phyloP scores from a whole-genome alignment of 1,139 yeast genomes.

The Lodderomyces theae region DNA sequence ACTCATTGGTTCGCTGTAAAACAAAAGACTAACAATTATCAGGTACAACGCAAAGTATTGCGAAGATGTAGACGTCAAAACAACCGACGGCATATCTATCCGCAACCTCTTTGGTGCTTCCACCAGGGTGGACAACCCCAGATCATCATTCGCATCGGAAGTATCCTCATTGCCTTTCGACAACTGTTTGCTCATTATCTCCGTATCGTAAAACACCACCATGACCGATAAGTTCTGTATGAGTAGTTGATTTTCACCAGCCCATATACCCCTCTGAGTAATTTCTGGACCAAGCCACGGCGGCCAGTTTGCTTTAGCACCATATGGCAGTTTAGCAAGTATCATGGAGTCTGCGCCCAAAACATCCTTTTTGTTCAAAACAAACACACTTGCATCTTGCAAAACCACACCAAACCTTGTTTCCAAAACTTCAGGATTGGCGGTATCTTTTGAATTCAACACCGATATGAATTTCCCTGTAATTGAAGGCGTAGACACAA shows the following conservation, averaged over 20 bases:
- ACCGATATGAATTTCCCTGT: conserved; percentile 41
- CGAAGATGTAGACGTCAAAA: conserved; percentile 39
- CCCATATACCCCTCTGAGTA: conserved; percentile 36
- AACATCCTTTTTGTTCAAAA: conserved; percentile 27
- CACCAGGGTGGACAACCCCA: conserved; percentile 4
- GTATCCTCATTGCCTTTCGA: conserved; percentile 14
- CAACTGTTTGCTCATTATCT: conserved; percentile 25
- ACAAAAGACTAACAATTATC: conserved; percentile 33
- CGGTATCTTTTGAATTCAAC: conserved; percentile 22
- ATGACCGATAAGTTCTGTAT: conserved; percentile 39
- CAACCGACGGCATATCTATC: conserved; percentile 42
- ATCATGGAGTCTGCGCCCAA: conserved; percentile 15
- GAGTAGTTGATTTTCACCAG: conserved; percentile 35
- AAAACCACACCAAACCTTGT: conserved; percentile 38
- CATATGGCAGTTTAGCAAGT: conserved; percentile 29
- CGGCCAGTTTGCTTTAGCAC: conserved; percentile 42
- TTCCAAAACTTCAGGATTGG: conserved; percentile 31
- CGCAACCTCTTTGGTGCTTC: conserved; percentile 23
- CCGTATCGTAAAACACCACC: conserved; percentile 33
- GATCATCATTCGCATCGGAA: conserved; percentile 7
- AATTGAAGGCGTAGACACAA: conserved; percentile 38
- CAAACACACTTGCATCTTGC: conserved; percentile 40
- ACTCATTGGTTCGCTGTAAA: conserved; percentile 45
- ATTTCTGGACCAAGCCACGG: conserved; percentile 49
- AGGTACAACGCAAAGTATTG: conserved; percentile 42